A percentile compares a stretch with the other conserved stretches of the same genome.
phyloP scores from a whole-genome alignment of 306 rosid genomes.

The Cotoneaster glaucophyllus region DNA sequence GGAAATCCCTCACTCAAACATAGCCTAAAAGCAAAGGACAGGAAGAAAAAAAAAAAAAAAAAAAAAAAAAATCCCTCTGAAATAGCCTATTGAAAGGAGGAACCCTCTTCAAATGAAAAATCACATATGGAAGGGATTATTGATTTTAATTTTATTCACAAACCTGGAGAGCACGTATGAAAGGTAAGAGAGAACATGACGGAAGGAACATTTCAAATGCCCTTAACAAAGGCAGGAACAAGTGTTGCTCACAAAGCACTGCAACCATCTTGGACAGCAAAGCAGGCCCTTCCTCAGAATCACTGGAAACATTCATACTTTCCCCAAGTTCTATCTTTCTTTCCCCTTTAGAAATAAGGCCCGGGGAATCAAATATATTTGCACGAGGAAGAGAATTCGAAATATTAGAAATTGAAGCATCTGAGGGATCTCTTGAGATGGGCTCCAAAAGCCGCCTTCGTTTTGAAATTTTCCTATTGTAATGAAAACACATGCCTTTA shows the following conservation, averaged over 20 bases:
- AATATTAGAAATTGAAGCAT: slow-evolving; percentile 29
- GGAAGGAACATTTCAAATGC: slow-evolving; percentile 99
- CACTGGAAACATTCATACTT: slow-evolving; percentile 23
- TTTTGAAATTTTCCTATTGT: slow-evolving; percentile 70
- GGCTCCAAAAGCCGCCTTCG: slow-evolving; percentile 66
- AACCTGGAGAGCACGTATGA: slow-evolving; percentile 96
- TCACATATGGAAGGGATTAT: not conserved
- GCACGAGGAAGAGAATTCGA: slow-evolving; percentile 36
- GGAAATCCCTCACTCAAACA: not conserved
- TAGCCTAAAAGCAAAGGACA: not conserved
- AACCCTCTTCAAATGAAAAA: not conserved
- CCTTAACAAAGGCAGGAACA: slow-evolving; percentile 85
- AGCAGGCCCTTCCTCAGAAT: slow-evolving; percentile 59
- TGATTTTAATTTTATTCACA: slow-evolving; percentile 25
- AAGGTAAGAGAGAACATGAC: slow-evolving; percentile 78
- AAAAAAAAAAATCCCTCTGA: not conserved
- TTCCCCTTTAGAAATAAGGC: slow-evolving; percentile 31
- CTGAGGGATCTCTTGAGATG: slow-evolving; percentile 28
- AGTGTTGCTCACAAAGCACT: slow-evolving; percentile 81
- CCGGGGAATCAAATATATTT: slow-evolving; percentile 36
- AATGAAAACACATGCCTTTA: slow-evolving; percentile 69
- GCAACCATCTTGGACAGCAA: slow-evolving; percentile 91
- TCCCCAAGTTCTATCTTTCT: slow-evolving; percentile 33
- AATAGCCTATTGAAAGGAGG: slow-evolving; percentile 1
- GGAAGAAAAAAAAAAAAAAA: not conserved